Conservation (phyloP, 371 early-diverging fungal genomes). For the Actinomortierella wolfii region DNA sequence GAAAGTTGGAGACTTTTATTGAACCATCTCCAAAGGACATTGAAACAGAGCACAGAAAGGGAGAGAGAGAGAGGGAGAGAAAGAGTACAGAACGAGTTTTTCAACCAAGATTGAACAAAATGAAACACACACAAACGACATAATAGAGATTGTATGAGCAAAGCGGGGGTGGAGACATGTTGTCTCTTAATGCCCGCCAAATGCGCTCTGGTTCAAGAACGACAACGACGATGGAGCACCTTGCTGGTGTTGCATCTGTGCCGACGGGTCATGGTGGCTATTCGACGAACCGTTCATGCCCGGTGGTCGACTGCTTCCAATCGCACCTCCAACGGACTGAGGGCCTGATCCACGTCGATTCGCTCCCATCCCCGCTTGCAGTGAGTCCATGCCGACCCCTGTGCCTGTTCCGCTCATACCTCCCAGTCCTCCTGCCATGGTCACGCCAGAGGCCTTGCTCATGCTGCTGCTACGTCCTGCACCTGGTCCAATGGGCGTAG, state of each 20-base stretch:
- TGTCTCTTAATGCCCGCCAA: background rate
- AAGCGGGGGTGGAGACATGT: background rate
- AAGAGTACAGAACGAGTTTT: no score
- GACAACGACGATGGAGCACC: background rate
- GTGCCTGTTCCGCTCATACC: no score
- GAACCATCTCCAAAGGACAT: no score
- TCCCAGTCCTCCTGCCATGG: no score
- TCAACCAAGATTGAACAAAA: background rate
- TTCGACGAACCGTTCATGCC: constrained; percentile 5
- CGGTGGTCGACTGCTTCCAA: constrained; percentile 20
- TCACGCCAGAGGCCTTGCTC: no score
- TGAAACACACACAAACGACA: background rate
- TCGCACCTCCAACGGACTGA: constrained; percentile 6
- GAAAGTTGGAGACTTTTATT: no score
- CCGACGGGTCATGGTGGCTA: no score
- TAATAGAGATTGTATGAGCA: background rate
- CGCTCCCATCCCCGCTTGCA: no score
- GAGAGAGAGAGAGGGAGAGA: background rate
- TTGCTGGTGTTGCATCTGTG: background rate
- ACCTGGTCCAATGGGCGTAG: background rate
- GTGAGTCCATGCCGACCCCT: no score
- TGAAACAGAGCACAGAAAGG: background rate
- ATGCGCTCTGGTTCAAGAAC: background rate
- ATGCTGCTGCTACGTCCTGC: no score
- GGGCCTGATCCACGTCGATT: no score